Conservation (phyloP, 805 yeast species). For the Myxozyma melibiosi region DNA sequence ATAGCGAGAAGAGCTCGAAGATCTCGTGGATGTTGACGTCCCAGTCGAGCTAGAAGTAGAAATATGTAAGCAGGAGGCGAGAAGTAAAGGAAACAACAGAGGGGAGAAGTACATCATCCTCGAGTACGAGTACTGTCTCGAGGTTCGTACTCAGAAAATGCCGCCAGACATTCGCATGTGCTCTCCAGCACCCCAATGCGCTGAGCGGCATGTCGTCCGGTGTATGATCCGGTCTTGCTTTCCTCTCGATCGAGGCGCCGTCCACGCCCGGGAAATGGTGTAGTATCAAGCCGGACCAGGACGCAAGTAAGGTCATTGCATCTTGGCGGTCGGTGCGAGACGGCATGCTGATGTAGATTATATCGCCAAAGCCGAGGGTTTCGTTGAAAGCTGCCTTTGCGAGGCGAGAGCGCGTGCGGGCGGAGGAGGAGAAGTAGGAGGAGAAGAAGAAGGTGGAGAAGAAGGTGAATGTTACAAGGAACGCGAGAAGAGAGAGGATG, state of each 20-base stretch:
- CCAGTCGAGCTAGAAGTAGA: slow-evolving; percentile 15
- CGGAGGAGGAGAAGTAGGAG: too few relatives aligned
- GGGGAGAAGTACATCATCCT: slow-evolving; percentile 23
- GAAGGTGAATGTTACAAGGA: too few relatives aligned
- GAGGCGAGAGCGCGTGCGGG: too few relatives aligned
- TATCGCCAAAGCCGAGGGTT: slow-evolving; percentile 22
- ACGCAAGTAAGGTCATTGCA: slow-evolving; percentile 23
- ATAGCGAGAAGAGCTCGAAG: slow-evolving; percentile 13
- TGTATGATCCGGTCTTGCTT: slow-evolving; percentile 16
- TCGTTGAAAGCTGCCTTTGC: too few relatives aligned
- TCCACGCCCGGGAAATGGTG: slow-evolving; percentile 15
- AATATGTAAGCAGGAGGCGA: not conserved
- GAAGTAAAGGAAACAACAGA: not conserved
- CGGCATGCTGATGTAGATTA: slow-evolving; percentile 22
- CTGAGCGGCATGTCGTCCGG: slow-evolving; percentile 6
- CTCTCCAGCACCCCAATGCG: slow-evolving; percentile 27
- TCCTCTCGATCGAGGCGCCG: slow-evolving; percentile 13
- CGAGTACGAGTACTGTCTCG: slow-evolving; percentile 21
- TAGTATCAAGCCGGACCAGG: slow-evolving; percentile 15
- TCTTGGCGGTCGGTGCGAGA: slow-evolving; percentile 28
- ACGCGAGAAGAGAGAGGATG: too few relatives aligned
- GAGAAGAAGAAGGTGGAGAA: too few relatives aligned
- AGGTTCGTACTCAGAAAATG: slow-evolving; percentile 11
- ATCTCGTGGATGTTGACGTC: slow-evolving; percentile 18
- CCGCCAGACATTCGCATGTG: slow-evolving; percentile 26